Base-by-base conservation (phyloP, 352 stramenopile species). In the Globisporangium radiosum region DNA sequence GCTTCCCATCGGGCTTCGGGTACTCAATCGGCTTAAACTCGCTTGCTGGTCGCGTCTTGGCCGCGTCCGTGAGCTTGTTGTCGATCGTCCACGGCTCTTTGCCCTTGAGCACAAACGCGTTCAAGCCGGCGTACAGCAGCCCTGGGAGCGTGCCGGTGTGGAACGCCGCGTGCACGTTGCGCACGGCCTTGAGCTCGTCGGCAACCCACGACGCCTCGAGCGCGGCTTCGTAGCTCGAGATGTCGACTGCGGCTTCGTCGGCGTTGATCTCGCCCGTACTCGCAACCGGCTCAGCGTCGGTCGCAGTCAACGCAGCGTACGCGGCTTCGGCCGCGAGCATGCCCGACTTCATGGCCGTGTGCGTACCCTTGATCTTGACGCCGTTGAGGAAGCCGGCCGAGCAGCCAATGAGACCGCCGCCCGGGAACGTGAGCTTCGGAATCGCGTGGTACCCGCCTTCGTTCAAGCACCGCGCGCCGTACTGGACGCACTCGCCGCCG, bases 281-380 rank as follows among this genome's bases (percentile, higher is more conserved):
- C 13, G 81, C 69, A 5, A 94, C 85, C 5, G 85, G 78, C 54
- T 92, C 75, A 2, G 64, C 53, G 38, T 59, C 81, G 33, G 62
- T 73, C 37, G 65, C 62, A 38, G 76, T 85, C 43, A 97, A 63
- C 52, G 85, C 75, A 17, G 98, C 91, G 70, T 98, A 98, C 42
- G 96, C 76, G 38, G 96, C 87, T 72, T 99, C 97, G 7, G 96
- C 97, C 51, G 96, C 96, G 39, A 99, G 73, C 85, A 99, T 99
- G 49, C 96, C 97, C 52, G 83, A 98, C 85, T 99, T 99, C 73
- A 99, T 98, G 40, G 97, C 97, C 48, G 96, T 99, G 80, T 99
- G 97, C 42, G 92, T 96, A 49, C 97, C 97, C 75, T 99, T 99
- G 73, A 99, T 99, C 81, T 99, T 99, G 15, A 99, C 94, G 8